Evolutionary conservation across 208 protist species (phyloP), one percentile per base, ranked within the genome.

Genomic region (Blechomonas ayalai): DNA sequence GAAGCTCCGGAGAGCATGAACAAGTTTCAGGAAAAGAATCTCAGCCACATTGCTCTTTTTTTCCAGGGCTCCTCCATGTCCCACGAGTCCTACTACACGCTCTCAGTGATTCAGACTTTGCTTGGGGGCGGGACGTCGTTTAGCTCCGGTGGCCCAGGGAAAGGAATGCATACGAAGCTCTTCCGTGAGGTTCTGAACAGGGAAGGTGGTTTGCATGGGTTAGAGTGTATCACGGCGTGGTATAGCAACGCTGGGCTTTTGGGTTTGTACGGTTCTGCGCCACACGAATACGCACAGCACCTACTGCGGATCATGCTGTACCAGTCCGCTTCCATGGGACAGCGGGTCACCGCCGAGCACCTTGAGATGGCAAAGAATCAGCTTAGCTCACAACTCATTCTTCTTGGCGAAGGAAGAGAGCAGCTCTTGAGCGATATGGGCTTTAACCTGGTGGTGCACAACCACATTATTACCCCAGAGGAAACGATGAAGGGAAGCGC

Each of bases 91-190:
- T 91, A 92, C 67, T 84, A 88, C 69, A 84, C 72, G n/a, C 51
- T 87, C 33, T 83, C 77, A 10, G 86, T 96, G 3, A 84, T 92
- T 35, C 89, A 94, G 52, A 87, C 80, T 0, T 49, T 94, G 25
- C 67, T 96, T 13, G 89, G 89, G 18, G 89, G 89, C 27, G 89
- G 89, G 18, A 90, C 76, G 15, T 86, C 85, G 5, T 96, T 96
- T 56, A 90, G 78, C 53, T 87, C 83, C 19, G 89, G 89, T 33
- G 89, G 89, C 8, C 89, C 89, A 38, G 89, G 89, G n/a, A 96
- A 96, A 46, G 89, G 89, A 27, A 92, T 96, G 79, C 82, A 92
- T 27, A 92, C 89, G 31, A 92, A 93, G 55, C 48, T 95, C 10
- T 95, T 87, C 61, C 76, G 89, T 27, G 84, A 95, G 60, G 82